A percentile compares a stretch with the other conserved stretches of the same genome.
These are phyloP conservation scores for Hypholoma sublateritium DNA, from an alignment of 768 basidiomycete species.

Conservation along the genomic window DNA sequence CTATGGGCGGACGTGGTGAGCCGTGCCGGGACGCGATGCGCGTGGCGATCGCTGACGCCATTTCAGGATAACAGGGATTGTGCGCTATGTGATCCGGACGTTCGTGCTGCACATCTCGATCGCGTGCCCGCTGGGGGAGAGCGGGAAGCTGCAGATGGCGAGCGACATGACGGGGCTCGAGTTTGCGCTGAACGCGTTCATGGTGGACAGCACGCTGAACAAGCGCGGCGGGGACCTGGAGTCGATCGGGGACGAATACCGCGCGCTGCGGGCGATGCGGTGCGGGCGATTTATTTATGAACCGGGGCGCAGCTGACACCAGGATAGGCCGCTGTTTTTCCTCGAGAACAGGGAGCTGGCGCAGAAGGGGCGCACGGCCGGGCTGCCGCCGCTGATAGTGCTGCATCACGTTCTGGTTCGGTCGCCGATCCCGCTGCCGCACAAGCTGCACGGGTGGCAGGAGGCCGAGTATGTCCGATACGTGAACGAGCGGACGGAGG, in stretches of 20 bases:
- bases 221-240: constrained; percentile 71
- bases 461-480: constrained; percentile 96
- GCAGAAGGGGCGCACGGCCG: constrained; percentile 62
- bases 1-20: constrained; percentile 70
- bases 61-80: constrained; percentile 62
- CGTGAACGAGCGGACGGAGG: constrained; percentile 87
- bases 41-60: background rate
- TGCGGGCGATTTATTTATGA: constrained; percentile 30
- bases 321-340: constrained; percentile 79
- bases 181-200: constrained; percentile 84
- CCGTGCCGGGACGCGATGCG: constrained; percentile 1
- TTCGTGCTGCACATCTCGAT: constrained; percentile 96
- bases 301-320: background rate
- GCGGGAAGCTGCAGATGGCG: constrained; percentile 90
- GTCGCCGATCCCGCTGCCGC: constrained; percentile 83
- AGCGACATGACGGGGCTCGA: constrained; percentile 97
- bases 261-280: constrained; percentile 83
- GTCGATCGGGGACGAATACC: constrained; percentile 84
- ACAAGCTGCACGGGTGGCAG: constrained; percentile 89
- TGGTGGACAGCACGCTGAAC: constrained; percentile 53
- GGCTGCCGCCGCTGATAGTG: constrained; percentile 85
- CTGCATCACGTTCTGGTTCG: constrained; percentile 92
- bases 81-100: constrained; percentile 76
- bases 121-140: constrained; percentile 86
- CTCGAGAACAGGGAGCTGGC: constrained; percentile 75